A percentile compares a stretch with the other conserved stretches of the same genome.
Conservation (phyloP, 1,284 basidiomycete genomes). For the Sporisorium sorghi region DNA sequence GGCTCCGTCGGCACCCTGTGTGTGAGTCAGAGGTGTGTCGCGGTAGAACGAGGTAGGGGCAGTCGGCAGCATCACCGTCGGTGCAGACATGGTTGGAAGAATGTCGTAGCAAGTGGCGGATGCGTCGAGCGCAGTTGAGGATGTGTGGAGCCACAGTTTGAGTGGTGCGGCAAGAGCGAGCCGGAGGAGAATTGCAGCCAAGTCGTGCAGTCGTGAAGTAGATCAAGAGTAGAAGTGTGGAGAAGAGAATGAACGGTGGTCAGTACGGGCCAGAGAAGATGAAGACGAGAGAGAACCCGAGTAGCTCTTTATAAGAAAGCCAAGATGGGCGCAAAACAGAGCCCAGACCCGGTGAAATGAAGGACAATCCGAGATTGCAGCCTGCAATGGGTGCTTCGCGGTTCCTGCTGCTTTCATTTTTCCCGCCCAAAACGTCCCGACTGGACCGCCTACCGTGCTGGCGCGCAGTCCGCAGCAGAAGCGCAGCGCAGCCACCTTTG, state of each 20-base stretch:
- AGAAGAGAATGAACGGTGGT: too few species aligned
- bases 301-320: background rate
- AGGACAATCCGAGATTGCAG: background rate
- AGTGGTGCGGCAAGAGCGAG: background rate
- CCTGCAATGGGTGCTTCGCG: background rate
- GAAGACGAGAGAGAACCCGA: background rate
- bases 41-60: background rate
- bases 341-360: background rate
- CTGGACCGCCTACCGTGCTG: background rate
- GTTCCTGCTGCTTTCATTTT: conserved; percentile 3
- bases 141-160: background rate
- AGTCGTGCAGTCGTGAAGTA: background rate
- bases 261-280: background rate
- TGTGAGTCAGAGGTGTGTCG: background rate
- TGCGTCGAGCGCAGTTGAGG: conserved; percentile 1
- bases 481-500: background rate
- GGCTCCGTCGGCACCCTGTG: conserved; percentile 38
- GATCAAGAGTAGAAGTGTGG: background rate
- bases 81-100: background rate
- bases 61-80: background rate
- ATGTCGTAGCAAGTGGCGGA: background rate
- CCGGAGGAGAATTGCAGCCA: too few species aligned
- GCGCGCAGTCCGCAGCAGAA: conserved; percentile 1
- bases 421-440: background rate
- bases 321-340: background rate